phyloP scores from a whole-genome alignment of 371 early-diverging fungal species.

The Rhizopus arrhizus region DNA sequence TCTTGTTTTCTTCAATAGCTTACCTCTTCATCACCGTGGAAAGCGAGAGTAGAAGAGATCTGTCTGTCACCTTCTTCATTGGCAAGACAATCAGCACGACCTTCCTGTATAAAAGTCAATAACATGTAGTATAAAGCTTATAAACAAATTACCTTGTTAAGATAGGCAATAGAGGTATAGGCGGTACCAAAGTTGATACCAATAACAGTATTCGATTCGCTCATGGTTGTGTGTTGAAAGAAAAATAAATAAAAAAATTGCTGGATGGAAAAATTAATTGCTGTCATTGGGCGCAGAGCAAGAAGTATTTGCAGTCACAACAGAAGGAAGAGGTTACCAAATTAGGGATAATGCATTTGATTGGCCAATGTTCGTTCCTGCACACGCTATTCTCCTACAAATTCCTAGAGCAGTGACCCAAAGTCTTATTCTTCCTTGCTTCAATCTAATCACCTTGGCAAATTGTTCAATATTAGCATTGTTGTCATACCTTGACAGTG shows the following conservation, averaged over 20 bases:
- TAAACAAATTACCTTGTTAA: slow-evolving; percentile 68
- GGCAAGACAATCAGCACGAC: slow-evolving; percentile 89
- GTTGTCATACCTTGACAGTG: too few relatives aligned
- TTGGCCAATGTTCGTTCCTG: too few relatives aligned
- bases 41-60: slow-evolving; percentile 91
- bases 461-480: too few relatives aligned
- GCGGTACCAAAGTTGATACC: slow-evolving; percentile 91
- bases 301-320: neutral
- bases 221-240: slow-evolving; percentile 25
- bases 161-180: slow-evolving; percentile 87
- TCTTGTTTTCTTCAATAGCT: neutral
- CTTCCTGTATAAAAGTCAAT: slow-evolving; percentile 64
- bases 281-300: neutral
- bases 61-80: slow-evolving; percentile 97
- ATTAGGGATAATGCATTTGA: too few relatives aligned
- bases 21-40: slow-evolving; percentile 88
- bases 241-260: slow-evolving; percentile 15
- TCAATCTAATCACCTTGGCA: too few relatives aligned
- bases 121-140: slow-evolving; percentile 58
- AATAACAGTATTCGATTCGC: slow-evolving; percentile 56
- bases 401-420: too few relatives aligned
- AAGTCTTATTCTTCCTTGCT: too few relatives aligned
- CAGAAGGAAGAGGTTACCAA: too few relatives aligned
- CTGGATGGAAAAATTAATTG: neutral
- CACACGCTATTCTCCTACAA: too few relatives aligned